Evolutionary conservation across 139 green algal species (phyloP).

Genomic region (Gonium pectorale): DNA sequence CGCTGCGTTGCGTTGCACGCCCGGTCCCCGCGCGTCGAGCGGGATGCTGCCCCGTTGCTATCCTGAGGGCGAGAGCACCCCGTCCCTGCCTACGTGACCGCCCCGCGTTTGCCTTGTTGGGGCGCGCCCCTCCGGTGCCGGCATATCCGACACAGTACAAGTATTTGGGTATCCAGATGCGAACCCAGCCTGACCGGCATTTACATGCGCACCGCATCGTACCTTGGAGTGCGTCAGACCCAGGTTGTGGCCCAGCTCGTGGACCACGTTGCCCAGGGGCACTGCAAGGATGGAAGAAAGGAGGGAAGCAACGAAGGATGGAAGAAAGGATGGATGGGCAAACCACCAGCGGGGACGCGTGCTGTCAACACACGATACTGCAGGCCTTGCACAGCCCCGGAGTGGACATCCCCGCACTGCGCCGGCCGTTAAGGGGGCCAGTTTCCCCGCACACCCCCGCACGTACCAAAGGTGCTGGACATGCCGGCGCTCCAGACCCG

Average conservation of each 20-base stretch:
- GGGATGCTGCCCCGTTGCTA: too few species aligned
- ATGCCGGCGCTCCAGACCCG: not conserved
- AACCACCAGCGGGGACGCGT: not conserved
- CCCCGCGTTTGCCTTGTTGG: too few species aligned
- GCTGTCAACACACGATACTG: not conserved
- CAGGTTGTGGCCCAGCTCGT: constrained; percentile 30
- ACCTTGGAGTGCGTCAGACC: constrained; percentile 4
- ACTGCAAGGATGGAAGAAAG: not conserved
- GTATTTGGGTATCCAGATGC: too few species aligned
- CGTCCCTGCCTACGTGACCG: too few species aligned
- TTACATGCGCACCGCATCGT: not conserved
- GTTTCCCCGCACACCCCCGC: too few species aligned
- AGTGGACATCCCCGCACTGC: not conserved
- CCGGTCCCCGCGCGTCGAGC: too few species aligned
- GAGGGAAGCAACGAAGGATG: not conserved
- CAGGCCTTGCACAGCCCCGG: not conserved
- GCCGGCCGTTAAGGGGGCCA: not conserved
- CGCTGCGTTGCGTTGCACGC: too few species aligned
- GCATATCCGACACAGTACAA: too few species aligned
- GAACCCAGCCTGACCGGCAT: too few species aligned
- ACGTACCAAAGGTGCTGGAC: too few species aligned
- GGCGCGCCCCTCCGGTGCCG: too few species aligned
- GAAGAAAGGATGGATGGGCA: not conserved
- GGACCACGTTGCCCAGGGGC: not conserved
- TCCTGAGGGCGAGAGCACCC: too few species aligned